These are phyloP conservation scores for Aspergillus piperis DNA, from an alignment of 2,329 filamentous ascomycete genomes.

Conservation along the genomic window DNA sequence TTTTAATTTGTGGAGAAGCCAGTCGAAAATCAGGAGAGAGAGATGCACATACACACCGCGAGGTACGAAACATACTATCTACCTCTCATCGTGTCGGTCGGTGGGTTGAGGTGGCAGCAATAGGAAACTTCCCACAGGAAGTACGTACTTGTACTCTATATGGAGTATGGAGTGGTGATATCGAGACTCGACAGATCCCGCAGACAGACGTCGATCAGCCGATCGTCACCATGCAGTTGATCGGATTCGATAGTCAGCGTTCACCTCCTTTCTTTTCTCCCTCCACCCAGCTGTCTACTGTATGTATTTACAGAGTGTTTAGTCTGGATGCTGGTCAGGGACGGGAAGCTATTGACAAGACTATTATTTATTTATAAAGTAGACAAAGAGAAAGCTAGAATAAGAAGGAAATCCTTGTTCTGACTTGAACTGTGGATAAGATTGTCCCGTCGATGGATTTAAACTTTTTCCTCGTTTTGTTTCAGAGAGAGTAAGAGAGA, in stretches of 20 bases:
- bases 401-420: not conserved
- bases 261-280: not conserved
- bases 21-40: not conserved
- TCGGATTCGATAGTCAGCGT: not conserved
- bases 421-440: not conserved
- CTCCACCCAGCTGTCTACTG: not conserved
- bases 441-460: not conserved
- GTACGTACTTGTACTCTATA: not conserved
- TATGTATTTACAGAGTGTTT: not conserved
- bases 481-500: not conserved
- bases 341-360: not conserved
- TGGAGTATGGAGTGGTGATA: not conserved
- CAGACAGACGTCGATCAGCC: conserved; percentile 4
- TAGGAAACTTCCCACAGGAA: too few species aligned
- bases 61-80: not conserved
- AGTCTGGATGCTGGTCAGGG: not conserved
- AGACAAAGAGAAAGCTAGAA: not conserved
- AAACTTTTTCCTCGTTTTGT: not conserved
- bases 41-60: not conserved
- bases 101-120: not conserved
- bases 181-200: not conserved
- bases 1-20: not conserved
- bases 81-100: not conserved
- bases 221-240: not conserved
- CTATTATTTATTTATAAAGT: not conserved